Percentiles rank a stretch among this genome's conserved stretches.
Evolutionary conservation across 345 rosid genomes (phyloP).

Genomic region (Durio zibethinus): DNA sequence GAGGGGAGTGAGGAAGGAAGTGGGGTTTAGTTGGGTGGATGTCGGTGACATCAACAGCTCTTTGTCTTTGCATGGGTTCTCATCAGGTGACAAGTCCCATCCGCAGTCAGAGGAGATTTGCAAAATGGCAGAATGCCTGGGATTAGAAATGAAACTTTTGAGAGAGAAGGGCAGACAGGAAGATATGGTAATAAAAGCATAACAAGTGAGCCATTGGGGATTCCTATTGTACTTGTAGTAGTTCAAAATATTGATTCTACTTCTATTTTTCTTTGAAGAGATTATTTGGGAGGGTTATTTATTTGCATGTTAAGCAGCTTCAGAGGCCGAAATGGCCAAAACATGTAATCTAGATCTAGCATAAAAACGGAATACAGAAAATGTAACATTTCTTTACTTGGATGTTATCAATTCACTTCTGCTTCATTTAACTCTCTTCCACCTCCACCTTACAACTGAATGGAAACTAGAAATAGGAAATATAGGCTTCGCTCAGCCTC

Average conservation of each 20-base stretch:
- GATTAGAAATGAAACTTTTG: slow-evolving; percentile 53
- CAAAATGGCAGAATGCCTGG: slow-evolving; percentile 51
- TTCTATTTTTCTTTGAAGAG: neutral
- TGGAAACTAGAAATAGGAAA: neutral
- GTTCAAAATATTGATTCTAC: neutral
- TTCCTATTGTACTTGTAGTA: neutral
- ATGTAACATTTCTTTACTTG: neutral
- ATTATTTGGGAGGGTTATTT: neutral
- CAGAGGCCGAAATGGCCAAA: neutral
- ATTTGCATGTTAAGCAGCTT: neutral
- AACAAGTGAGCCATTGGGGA: neutral
- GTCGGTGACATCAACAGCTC: slow-evolving; percentile 43
- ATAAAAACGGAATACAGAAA: neutral
- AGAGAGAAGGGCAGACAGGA: slow-evolving; percentile 18
- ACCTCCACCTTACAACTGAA: neutral
- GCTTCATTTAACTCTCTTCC: neutral
- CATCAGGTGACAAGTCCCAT: slow-evolving; percentile 76
- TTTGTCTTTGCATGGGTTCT: slow-evolving; percentile 56
- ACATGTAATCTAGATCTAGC: neutral
- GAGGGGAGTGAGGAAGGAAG: slow-evolving; percentile 76
- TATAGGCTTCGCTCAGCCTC: neutral
- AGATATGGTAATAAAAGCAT: neutral
- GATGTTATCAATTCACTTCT: neutral
- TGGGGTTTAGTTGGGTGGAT: slow-evolving; percentile 85
- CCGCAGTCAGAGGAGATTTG: slow-evolving; percentile 50